Conservation (phyloP, 129 eudicot species). For the Tagetes patula region DNA sequence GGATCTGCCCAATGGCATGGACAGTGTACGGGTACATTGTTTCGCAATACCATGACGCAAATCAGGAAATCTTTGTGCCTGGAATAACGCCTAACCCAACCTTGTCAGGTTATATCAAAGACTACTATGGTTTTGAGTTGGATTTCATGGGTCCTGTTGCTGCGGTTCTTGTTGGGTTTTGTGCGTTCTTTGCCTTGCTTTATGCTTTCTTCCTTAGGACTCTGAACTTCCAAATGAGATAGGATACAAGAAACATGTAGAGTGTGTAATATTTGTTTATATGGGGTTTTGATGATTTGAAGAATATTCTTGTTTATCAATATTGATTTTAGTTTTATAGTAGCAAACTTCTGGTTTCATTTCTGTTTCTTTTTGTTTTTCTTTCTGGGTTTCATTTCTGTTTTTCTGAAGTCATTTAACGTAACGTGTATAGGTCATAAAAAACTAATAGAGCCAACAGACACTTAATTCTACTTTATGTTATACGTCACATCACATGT, state of each 20-base stretch:
- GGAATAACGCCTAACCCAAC: constrained; percentile 39
- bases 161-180: constrained; percentile 58
- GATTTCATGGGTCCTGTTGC: constrained; percentile 80
- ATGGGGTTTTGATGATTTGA: constrained; percentile 8
- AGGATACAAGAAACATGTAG: not conserved
- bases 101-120: constrained; percentile 40
- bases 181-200: constrained; percentile 60
- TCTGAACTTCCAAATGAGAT: constrained; percentile 74
- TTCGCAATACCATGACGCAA: constrained; percentile 62
- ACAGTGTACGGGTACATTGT: constrained; percentile 68
- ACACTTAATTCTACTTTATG: too few species aligned
- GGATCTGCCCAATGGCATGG: constrained; percentile 88
- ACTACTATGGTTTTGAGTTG: constrained; percentile 56
- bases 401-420: too few species aligned
- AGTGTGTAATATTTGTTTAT: constrained; percentile 20
- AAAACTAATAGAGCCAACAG: too few species aligned
- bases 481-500: too few species aligned
- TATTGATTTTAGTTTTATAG: too few species aligned
- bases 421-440: too few species aligned
- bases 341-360: too few species aligned
- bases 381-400: too few species aligned
- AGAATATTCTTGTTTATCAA: constrained; percentile 5
- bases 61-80: constrained; percentile 36
- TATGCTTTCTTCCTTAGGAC: constrained; percentile 60
- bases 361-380: too few species aligned